Conservation (phyloP, 768 basidiomycete species). For the Lentinula sp. region DNA sequence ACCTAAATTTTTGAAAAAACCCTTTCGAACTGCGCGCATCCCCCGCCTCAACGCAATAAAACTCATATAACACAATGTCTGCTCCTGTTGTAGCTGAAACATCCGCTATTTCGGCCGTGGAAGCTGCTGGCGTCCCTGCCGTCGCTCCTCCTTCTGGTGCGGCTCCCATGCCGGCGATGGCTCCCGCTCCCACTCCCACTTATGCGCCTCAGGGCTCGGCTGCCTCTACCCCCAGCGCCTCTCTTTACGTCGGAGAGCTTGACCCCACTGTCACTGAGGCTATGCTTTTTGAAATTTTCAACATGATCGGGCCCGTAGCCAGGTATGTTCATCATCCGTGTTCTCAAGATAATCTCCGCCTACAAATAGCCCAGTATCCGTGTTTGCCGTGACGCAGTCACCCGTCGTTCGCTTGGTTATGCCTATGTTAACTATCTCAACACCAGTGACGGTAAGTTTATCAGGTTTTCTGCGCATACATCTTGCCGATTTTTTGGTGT, state of each 20-base stretch:
- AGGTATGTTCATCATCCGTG: conserved; percentile 48
- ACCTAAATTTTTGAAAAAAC: conserved; percentile 25
- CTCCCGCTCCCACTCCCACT: conserved; percentile 50
- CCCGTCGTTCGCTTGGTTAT: conserved; percentile 98
- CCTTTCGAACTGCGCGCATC: conserved; percentile 1
- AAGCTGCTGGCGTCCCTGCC: conserved; percentile 38
- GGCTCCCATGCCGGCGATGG: conserved; percentile 6
- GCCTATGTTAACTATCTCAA: conserved; percentile 99
- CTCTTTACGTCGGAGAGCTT: conserved; percentile 98
- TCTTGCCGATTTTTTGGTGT: conserved; percentile 6
- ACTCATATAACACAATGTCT: conserved; percentile 38
- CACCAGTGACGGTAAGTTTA: conserved; percentile 73
- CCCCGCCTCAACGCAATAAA: conserved; percentile 17
- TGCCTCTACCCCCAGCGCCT: conserved; percentile 75
- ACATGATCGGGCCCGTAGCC: conserved; percentile 98
- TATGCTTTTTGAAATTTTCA: conserved; percentile 99
- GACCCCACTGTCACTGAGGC: conserved; percentile 98
- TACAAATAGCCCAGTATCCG: conserved; percentile 63
- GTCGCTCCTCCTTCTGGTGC: conserved; percentile 24
- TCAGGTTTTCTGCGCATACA: background rate
- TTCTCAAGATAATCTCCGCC: conserved; percentile 6
- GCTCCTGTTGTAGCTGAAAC: conserved; percentile 49
- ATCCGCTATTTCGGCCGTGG: conserved; percentile 40
- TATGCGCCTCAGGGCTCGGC: conserved; percentile 48
- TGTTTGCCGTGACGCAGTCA: conserved; percentile 99